Percentiles rank a stretch among this genome's conserved stretches.
Evolutionary conservation across 331 rosid genomes (phyloP).

Genomic region (Quercus lobata): DNA sequence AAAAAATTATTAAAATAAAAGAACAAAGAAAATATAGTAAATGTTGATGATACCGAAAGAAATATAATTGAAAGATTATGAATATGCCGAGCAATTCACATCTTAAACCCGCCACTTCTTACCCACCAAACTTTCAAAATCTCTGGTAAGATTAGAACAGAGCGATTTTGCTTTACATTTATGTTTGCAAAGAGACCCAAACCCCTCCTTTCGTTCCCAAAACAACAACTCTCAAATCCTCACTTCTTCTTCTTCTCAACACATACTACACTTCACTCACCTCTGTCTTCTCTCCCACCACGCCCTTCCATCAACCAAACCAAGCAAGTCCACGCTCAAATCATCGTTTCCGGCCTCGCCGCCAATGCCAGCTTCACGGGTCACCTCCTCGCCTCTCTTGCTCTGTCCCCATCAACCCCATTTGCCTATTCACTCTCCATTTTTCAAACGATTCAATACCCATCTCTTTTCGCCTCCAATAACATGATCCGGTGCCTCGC

Average conservation of each 20-base stretch:
- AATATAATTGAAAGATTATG: too few species aligned
- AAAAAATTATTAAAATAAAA: too few species aligned
- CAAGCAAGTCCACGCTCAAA: constrained; percentile 58
- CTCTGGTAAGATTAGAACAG: too few species aligned
- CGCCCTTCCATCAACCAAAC: constrained; percentile 41
- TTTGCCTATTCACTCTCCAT: constrained; percentile 41
- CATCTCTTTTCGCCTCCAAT: constrained; percentile 61
- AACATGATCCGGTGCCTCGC: constrained; percentile 68
- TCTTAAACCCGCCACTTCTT: too few species aligned
- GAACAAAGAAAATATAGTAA: too few species aligned
- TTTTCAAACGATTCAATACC: constrained; percentile 29
- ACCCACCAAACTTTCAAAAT: too few species aligned
- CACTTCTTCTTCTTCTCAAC: not conserved
- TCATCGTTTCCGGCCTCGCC: constrained; percentile 38
- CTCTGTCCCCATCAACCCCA: constrained; percentile 33
- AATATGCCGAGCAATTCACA: too few species aligned
- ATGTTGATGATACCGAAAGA: too few species aligned
- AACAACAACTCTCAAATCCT: constrained; percentile 4
- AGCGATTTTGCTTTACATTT: not conserved
- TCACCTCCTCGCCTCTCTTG: constrained; percentile 54
- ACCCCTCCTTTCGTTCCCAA: constrained; percentile 10
- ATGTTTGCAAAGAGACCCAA: constrained; percentile 36
- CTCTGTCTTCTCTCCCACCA: constrained; percentile 26
- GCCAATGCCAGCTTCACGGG: constrained; percentile 27
- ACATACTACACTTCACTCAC: not conserved